Conservation (phyloP, 2,329 filamentous ascomycete species). For the Colletotrichum tabaci region DNA sequence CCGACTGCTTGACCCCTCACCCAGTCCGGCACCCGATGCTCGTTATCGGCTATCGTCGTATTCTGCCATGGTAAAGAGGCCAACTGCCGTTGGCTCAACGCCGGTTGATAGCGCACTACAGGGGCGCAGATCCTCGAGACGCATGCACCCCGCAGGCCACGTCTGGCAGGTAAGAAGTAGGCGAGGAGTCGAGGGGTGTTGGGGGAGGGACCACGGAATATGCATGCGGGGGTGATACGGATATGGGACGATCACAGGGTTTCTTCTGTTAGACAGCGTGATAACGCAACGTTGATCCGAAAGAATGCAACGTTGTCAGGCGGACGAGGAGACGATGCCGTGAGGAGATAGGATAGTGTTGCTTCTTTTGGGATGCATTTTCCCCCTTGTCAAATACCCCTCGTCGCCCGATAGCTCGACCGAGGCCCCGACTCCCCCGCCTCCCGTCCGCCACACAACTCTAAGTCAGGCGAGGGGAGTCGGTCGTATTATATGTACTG, state of each 20-base stretch:
- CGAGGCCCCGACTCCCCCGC: slow-evolving; percentile 35
- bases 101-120: slow-evolving; percentile 29
- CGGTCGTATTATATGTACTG: slow-evolving; percentile 30
- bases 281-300: slow-evolving; percentile 32
- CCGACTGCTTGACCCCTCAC: slow-evolving; percentile 14
- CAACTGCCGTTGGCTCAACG: slow-evolving; percentile 28
- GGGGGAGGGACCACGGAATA: neutral
- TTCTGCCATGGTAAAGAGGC: slow-evolving; percentile 19
- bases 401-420: slow-evolving; percentile 35
- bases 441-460: slow-evolving; percentile 35
- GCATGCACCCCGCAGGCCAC: slow-evolving; percentile 37
- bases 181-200: neutral
- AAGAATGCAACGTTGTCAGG: slow-evolving; percentile 37
- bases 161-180: slow-evolving; percentile 25
- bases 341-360: slow-evolving; percentile 14
- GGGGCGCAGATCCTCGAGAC: slow-evolving; percentile 26
- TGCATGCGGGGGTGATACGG: slow-evolving; percentile 33
- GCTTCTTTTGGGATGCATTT: neutral
- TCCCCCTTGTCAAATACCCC: slow-evolving; percentile 9
- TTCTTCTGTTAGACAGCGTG: slow-evolving; percentile 17
- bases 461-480: slow-evolving; percentile 1
- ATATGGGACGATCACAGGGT: slow-evolving; percentile 24
- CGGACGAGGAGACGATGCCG: neutral
- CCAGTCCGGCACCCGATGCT: neutral
- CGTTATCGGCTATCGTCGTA: neutral